These are phyloP conservation scores for Solanum pimpinellifolium DNA, from an alignment of 257 asterid genomes.

Conservation along the genomic window DNA sequence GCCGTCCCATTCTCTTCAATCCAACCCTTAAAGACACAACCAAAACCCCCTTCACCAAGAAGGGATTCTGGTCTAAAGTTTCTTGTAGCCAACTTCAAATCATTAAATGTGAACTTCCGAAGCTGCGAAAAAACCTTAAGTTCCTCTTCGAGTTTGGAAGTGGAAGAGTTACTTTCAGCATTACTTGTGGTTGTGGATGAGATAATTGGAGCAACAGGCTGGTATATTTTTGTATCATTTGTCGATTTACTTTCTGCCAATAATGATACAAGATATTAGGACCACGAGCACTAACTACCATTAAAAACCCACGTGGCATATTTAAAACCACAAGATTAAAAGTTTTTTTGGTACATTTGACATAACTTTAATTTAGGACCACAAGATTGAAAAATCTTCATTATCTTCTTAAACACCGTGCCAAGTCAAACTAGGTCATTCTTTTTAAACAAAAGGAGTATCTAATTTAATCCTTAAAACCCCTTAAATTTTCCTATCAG, in stretches of 20 bases:
- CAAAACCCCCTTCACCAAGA: slow-evolving; percentile 72
- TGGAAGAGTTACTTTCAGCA: slow-evolving; percentile 47
- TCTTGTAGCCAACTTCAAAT: slow-evolving; percentile 58
- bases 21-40: slow-evolving; percentile 75
- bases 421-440: not conserved
- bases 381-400: not conserved
- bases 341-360: not conserved
- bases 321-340: not conserved
- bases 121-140: slow-evolving; percentile 58
- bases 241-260: slow-evolving; percentile 49
- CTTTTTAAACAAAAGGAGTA: not conserved
- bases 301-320: not conserved
- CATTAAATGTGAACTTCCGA: slow-evolving; percentile 48
- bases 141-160: slow-evolving; percentile 51
- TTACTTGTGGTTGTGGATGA: slow-evolving; percentile 57
- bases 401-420: not conserved
- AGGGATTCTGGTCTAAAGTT: slow-evolving; percentile 68
- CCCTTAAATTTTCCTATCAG: not conserved
- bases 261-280: not conserved
- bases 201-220: slow-evolving; percentile 21
- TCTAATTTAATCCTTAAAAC: not conserved
- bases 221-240: slow-evolving; percentile 34
- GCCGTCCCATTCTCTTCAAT: slow-evolving; percentile 67
- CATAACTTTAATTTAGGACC: not conserved
- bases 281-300: not conserved